Percentiles rank a stretch among this genome's conserved stretches.
Conservation (phyloP, 257 asterid species). For the Rhazya stricta region DNA sequence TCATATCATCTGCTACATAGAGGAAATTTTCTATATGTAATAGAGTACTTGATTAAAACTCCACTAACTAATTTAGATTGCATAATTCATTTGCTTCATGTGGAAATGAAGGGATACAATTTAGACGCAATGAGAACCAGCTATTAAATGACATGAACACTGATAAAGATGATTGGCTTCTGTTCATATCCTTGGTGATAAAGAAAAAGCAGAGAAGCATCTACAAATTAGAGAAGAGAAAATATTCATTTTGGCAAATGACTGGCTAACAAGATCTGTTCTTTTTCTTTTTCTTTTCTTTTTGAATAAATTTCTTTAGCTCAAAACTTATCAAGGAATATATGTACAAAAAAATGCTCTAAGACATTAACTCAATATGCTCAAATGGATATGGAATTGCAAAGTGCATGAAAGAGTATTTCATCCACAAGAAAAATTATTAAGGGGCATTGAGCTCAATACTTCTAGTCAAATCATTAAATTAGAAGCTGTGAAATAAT, state of each 20-base stretch:
- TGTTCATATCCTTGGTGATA: constrained; percentile 82
- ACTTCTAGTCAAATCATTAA: constrained; percentile 71
- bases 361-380: constrained; percentile 84
- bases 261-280: constrained; percentile 73
- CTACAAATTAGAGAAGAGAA: constrained; percentile 93
- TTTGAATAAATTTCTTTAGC: constrained; percentile 9
- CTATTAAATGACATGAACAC: constrained; percentile 76
- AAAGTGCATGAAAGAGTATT: constrained; percentile 95
- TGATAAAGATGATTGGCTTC: constrained; percentile 84
- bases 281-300: constrained; percentile 13
- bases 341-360: constrained; percentile 18
- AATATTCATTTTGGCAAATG: constrained; percentile 83
- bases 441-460: constrained; percentile 71
- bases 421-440: constrained; percentile 65
- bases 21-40: constrained; percentile 73
- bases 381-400: constrained; percentile 88
- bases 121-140: constrained; percentile 90
- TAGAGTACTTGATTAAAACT: constrained; percentile 14
- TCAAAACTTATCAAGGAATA: constrained; percentile 11
- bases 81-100: constrained; percentile 23
- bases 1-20: constrained; percentile 71
- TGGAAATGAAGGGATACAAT: constrained; percentile 87
- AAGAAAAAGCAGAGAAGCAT: constrained; percentile 78
- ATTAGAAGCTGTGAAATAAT: constrained; percentile 87
- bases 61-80: constrained; percentile 15